Evolutionary conservation across 2,329 filamentous ascomycete genomes (phyloP).

Genomic region (Cladosporium velox): DNA sequence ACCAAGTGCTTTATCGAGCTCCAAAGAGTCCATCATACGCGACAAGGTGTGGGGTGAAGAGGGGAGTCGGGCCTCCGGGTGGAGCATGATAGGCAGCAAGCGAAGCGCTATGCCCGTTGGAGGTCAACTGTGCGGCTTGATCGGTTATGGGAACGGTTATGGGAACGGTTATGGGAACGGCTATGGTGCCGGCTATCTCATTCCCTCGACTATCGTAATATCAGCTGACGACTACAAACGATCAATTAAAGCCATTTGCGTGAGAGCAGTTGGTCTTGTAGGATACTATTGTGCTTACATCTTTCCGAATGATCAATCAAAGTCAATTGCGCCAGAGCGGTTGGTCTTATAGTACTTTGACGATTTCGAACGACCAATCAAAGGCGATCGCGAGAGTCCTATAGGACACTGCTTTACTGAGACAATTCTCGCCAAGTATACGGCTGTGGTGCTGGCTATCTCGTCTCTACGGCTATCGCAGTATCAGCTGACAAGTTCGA

Average conservation of each 20-base stretch:
- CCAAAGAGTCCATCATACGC: conserved; percentile 18
- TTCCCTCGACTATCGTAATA: neutral
- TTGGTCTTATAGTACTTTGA: neutral
- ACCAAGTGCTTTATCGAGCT: conserved; percentile 13
- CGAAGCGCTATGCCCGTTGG: conserved; percentile 10
- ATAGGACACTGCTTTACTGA: neutral
- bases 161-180: conserved; percentile 8
- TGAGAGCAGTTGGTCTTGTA: neutral
- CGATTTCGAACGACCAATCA: neutral
- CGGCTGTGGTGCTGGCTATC: neutral
- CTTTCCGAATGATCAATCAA: neutral
- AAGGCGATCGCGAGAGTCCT: neutral
- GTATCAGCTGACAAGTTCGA: conserved; percentile 5
- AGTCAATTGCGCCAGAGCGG: neutral
- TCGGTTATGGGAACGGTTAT: conserved; percentile 11
- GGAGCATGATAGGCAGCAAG: neutral
- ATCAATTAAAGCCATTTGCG: neutral
- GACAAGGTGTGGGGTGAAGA: conserved; percentile 16
- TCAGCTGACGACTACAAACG: conserved; percentile 10
- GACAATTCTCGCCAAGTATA: neutral
- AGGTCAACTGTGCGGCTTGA: neutral
- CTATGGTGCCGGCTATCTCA: neutral
- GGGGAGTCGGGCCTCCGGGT: neutral
- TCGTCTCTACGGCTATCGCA: neutral
- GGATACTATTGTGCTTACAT: neutral